phyloP scores from a whole-genome alignment of 1,139 yeast genomes.

The Pichia sp. region DNA sequence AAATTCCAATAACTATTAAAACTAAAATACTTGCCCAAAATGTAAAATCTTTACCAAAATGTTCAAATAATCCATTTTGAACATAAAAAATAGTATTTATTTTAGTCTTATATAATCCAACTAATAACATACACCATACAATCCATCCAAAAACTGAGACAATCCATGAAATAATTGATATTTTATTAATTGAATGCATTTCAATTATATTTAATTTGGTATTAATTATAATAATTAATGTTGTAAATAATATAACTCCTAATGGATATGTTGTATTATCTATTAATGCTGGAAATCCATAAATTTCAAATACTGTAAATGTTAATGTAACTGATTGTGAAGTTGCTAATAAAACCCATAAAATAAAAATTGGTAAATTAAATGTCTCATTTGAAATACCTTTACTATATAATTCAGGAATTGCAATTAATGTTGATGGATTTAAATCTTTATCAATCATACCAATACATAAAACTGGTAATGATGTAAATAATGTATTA shows the following conservation, averaged over 20 bases:
- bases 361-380: slow-evolving; percentile 58
- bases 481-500: slow-evolving; percentile 87
- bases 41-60: slow-evolving; percentile 70
- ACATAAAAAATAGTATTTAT: slow-evolving; percentile 68
- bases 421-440: slow-evolving; percentile 82
- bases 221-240: slow-evolving; percentile 65
- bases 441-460: slow-evolving; percentile 87
- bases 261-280: slow-evolving; percentile 79
- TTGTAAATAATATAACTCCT: slow-evolving; percentile 70
- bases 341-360: slow-evolving; percentile 78
- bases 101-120: slow-evolving; percentile 55
- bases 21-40: slow-evolving; percentile 81
- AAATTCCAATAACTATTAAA: slow-evolving; percentile 49
- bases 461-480: slow-evolving; percentile 90
- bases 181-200: slow-evolving; percentile 71
- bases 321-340: slow-evolving; percentile 66
- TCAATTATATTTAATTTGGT: slow-evolving; percentile 76
- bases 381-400: slow-evolving; percentile 77
- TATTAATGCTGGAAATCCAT: slow-evolving; percentile 58
- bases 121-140: slow-evolving; percentile 76
- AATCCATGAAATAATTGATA: slow-evolving; percentile 60
- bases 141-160: slow-evolving; percentile 86
- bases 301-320: slow-evolving; percentile 57
- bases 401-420: slow-evolving; percentile 78
- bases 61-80: slow-evolving; percentile 53